Evolutionary conservation across 371 early-diverging fungal species (phyloP).

Genomic region (Funneliformis caledonium): DNA sequence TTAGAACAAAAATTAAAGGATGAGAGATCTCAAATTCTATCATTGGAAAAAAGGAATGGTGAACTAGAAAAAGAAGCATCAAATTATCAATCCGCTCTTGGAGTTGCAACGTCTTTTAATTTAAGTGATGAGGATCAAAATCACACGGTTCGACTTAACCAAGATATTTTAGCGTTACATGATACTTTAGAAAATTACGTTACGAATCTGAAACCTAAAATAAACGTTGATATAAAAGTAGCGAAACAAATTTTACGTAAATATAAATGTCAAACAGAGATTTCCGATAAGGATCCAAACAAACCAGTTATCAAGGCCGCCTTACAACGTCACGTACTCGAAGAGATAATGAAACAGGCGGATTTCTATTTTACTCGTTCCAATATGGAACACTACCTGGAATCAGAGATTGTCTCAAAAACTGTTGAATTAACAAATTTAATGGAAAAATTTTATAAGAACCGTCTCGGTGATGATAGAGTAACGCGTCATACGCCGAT

Average conservation of each 20-base stretch:
- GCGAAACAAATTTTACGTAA: neutral
- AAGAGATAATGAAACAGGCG: neutral
- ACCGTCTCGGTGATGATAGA: conserved; percentile 20
- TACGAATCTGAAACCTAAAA: neutral
- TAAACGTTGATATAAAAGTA: neutral
- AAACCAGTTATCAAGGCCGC: conserved; percentile 3
- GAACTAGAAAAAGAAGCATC: conserved; percentile 28
- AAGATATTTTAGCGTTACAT: conserved; percentile 12
- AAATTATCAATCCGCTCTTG: conserved; percentile 25
- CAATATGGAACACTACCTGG: neutral
- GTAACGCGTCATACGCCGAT: neutral
- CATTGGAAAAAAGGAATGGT: conserved; percentile 7
- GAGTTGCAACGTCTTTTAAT: conserved; percentile 18
- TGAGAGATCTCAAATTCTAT: neutral
- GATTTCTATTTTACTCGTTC: neutral
- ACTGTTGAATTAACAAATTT: neutral
- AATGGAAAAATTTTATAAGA: neutral
- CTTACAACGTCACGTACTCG: neutral
- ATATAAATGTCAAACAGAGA: neutral
- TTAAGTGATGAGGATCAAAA: conserved; percentile 27
- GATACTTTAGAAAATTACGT: conserved; percentile 6
- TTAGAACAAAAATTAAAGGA: no score
- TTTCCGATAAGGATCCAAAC: neutral
- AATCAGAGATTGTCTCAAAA: neutral
- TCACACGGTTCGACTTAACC: conserved; percentile 12